phyloP scores from a whole-genome alignment of 2,329 filamentous ascomycete species.

The Cercospora citrullina region DNA sequence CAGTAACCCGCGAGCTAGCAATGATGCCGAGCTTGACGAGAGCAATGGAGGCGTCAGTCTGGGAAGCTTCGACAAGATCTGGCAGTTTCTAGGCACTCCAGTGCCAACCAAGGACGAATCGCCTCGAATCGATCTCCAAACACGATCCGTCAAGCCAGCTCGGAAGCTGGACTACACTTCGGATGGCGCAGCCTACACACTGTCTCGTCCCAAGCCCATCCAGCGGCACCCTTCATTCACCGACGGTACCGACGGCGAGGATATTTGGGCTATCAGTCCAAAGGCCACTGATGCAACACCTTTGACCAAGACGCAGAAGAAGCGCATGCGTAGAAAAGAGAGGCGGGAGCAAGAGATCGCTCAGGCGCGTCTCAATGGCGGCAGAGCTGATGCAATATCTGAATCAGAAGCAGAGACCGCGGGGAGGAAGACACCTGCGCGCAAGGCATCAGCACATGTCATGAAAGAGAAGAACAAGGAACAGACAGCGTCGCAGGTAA shows the following conservation, averaged over 20 bases:
- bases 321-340: conserved; percentile 40
- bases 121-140: background rate
- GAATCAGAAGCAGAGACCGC: conserved; percentile 40
- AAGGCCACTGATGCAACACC: conserved; percentile 24
- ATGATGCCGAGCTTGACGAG: background rate
- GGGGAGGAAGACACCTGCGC: conserved; percentile 38
- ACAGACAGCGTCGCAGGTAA: background rate
- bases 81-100: conserved; percentile 45
- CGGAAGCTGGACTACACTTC: conserved; percentile 44
- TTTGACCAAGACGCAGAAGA: conserved; percentile 41
- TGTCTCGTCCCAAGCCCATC: conserved; percentile 5
- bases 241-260: conserved; percentile 29
- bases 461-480: conserved; percentile 17
- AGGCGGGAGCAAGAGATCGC: conserved; percentile 24
- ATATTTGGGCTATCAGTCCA: conserved; percentile 24
- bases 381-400: conserved; percentile 24
- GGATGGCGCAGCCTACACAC: conserved; percentile 44
- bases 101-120: background rate
- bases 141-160: conserved; percentile 1
- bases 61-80: conserved; percentile 52
- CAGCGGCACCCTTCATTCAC: conserved; percentile 13
- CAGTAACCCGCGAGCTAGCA: background rate
- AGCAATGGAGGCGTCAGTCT: conserved; percentile 32
- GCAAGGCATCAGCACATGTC: conserved; percentile 40
- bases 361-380: conserved; percentile 20